A percentile compares a stretch with the other conserved stretches of the same genome.
phyloP scores from a whole-genome alignment of 495 filamentous ascomycete genomes.

The Penicillium antarcticum region DNA sequence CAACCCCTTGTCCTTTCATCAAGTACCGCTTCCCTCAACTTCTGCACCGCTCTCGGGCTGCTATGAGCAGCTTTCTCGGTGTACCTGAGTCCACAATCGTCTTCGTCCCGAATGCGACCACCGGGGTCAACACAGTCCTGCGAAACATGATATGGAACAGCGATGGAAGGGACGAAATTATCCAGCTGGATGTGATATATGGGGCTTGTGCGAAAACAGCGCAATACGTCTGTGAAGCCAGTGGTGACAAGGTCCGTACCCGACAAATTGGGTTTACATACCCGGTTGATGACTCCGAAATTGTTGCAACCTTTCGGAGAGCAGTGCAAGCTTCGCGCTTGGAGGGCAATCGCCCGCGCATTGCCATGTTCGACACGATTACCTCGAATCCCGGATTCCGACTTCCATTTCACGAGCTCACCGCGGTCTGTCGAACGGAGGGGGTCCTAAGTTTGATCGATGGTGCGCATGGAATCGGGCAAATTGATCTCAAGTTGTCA shows the following conservation, averaged over 20 bases:
- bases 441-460: constrained; percentile 61
- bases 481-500: constrained; percentile 59
- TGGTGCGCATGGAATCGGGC: constrained; percentile 73
- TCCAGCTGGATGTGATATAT: constrained; percentile 68
- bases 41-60: constrained; percentile 59
- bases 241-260: constrained; percentile 22
- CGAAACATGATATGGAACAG: constrained; percentile 56
- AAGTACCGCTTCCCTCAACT: constrained; percentile 56
- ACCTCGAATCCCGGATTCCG: constrained; percentile 65
- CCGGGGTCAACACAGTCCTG: constrained; percentile 71
- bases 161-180: constrained; percentile 48
- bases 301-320: constrained; percentile 46
- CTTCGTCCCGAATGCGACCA: constrained; percentile 71
- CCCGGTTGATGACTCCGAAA: constrained; percentile 54
- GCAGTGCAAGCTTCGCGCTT: constrained; percentile 35
- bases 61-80: constrained; percentile 60
- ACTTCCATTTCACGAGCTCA: constrained; percentile 66
- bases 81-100: constrained; percentile 59
- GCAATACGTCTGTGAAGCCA: constrained; percentile 61
- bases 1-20: constrained; percentile 65
- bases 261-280: constrained; percentile 39
- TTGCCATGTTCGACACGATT: constrained; percentile 75
- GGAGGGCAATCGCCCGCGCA: constrained; percentile 38
- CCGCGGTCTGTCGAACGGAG: constrained; percentile 52
- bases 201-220: constrained; percentile 65